A percentile compares a stretch with the other conserved stretches of the same genome.
These are phyloP conservation scores for Huntiella savannae DNA, from an alignment of 2,329 filamentous ascomycete genomes.

Conservation along the genomic window DNA sequence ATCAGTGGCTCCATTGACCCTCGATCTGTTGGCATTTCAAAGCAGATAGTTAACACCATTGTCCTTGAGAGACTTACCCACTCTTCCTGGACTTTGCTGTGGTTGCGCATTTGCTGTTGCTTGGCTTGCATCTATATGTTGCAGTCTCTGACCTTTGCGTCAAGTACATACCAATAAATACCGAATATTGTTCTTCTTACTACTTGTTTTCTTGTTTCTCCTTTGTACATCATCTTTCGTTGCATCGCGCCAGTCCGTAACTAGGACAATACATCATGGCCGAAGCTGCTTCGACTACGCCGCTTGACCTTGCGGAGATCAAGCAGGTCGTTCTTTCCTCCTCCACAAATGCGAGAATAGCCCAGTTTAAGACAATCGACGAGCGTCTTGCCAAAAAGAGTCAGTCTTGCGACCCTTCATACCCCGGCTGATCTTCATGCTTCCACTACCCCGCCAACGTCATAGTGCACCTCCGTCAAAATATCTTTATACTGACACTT, in stretches of 20 bases:
- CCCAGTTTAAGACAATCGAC: constrained; percentile 34
- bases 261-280: constrained; percentile 9
- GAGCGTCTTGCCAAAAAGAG: constrained; percentile 36
- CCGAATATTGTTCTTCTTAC: not conserved
- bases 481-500: constrained; percentile 1
- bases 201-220: not conserved
- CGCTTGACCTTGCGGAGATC: constrained; percentile 30
- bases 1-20: too few species aligned
- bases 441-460: not conserved
- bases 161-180: too few species aligned
- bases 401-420: constrained; percentile 19
- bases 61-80: not conserved
- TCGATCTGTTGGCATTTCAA: too few species aligned
- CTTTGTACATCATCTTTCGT: not conserved
- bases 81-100: not conserved
- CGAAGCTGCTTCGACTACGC: constrained; percentile 15
- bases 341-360: constrained; percentile 37
- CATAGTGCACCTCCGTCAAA: constrained; percentile 1
- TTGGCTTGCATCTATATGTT: too few species aligned
- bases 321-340: constrained; percentile 38
- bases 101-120: not conserved
- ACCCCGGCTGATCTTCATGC: constrained; percentile 6
- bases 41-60: not conserved
- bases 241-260: constrained; percentile 1
- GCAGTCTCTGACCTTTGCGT: too few species aligned